A percentile compares a stretch with the other conserved stretches of the same genome.
These are phyloP conservation scores for Phytopythium montanum DNA, from an alignment of 352 stramenopile genomes.

Conservation along the genomic window DNA sequence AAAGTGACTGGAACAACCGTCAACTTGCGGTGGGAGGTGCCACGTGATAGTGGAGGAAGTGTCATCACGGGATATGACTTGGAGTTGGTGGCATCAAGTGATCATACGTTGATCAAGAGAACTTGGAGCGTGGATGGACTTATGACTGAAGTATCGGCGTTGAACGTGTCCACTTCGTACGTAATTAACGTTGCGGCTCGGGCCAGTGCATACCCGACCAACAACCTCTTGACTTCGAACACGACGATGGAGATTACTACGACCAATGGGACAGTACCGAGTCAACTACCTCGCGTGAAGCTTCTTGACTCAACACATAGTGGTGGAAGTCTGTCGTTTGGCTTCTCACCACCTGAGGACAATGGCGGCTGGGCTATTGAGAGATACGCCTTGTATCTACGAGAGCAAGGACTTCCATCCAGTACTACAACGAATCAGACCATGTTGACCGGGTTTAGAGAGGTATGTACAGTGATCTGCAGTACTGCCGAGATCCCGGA, in stretches of 20 bases:
- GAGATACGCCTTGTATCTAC: slow-evolving; percentile 34
- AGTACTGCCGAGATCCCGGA: not conserved
- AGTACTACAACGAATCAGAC: not conserved
- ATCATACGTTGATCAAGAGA: not conserved
- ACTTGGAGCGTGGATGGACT: not conserved
- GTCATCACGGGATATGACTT: slow-evolving; percentile 17
- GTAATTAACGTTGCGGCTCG: slow-evolving; percentile 19
- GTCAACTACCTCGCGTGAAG: slow-evolving; percentile 11
- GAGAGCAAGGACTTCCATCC: slow-evolving; percentile 8
- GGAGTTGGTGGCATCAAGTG: not conserved
- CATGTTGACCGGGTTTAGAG: not conserved
- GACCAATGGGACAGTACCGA: slow-evolving; percentile 14
- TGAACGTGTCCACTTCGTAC: slow-evolving; percentile 39
- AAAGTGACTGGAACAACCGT: slow-evolving; percentile 16
- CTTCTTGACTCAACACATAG: slow-evolving; percentile 15
- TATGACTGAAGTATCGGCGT: slow-evolving; percentile 12
- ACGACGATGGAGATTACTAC: slow-evolving; percentile 20
- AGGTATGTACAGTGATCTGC: not conserved
- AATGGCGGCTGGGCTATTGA: slow-evolving; percentile 31
- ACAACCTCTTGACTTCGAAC: slow-evolving; percentile 8
- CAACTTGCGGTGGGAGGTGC: slow-evolving; percentile 29
- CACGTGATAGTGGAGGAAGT: slow-evolving; percentile 36
- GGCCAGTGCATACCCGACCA: slow-evolving; percentile 20
- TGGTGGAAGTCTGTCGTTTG: slow-evolving; percentile 34
- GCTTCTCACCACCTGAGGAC: slow-evolving; percentile 22